These are phyloP conservation scores for Artomyces pyxidatus DNA, from an alignment of 768 basidiomycete genomes.

Conservation along the genomic window DNA sequence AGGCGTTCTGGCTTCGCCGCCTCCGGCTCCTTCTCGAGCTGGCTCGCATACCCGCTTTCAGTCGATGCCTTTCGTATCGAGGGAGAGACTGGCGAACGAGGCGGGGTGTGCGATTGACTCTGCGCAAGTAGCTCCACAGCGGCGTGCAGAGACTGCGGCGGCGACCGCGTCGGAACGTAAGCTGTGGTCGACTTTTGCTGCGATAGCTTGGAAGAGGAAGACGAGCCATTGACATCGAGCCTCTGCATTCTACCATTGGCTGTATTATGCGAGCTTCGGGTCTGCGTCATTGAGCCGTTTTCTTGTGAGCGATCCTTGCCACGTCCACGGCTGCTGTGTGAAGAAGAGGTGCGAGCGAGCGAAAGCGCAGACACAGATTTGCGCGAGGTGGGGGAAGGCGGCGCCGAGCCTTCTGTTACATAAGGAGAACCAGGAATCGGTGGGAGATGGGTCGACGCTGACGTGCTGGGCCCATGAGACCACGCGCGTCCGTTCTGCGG, in stretches of 20 bases:
- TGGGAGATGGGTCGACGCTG: constrained; percentile 16
- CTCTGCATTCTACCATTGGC: too few species aligned
- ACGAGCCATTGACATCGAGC: constrained; percentile 13
- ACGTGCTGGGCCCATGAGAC: constrained; percentile 16
- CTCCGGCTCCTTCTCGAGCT: not conserved
- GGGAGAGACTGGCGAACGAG: constrained; percentile 6
- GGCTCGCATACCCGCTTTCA: constrained; percentile 16
- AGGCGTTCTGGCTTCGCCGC: not conserved
- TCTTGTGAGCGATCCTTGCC: too few species aligned
- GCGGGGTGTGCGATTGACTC: constrained; percentile 7
- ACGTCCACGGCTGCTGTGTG: constrained; percentile 9
- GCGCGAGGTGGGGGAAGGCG: constrained; percentile 40
- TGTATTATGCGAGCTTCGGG: too few species aligned
- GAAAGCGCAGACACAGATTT: constrained; percentile 26
- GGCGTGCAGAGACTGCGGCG: constrained; percentile 66
- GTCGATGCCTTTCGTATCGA: constrained; percentile 7
- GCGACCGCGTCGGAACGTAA: constrained; percentile 44
- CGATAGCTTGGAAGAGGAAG: constrained; percentile 39
- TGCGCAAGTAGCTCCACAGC: constrained; percentile 57
- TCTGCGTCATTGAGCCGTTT: too few species aligned
- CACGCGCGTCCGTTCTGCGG: constrained; percentile 16
- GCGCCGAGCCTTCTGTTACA: constrained; percentile 49
- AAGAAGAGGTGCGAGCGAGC: not conserved
- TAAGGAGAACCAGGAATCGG: constrained; percentile 50
- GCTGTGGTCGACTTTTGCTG: constrained; percentile 33